phyloP scores from a whole-genome alignment of 129 eudicot species.

The Kitagawia praeruptora region DNA sequence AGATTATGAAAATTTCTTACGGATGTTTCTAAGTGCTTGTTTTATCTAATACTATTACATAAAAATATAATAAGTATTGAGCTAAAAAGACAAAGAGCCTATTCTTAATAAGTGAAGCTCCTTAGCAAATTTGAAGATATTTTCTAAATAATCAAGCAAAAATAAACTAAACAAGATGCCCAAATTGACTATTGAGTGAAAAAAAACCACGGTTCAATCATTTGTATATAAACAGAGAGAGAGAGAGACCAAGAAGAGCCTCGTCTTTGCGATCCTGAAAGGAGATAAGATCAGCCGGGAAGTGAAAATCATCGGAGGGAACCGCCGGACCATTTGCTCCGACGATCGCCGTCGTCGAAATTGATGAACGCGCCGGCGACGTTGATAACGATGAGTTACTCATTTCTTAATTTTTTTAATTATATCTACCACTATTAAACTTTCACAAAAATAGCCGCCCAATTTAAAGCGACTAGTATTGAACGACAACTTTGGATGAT shows the following conservation, averaged over 20 bases:
- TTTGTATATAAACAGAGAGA: not conserved
- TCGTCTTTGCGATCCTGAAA: slow-evolving; percentile 67
- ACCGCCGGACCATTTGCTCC: slow-evolving; percentile 32
- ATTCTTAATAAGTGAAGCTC: not conserved
- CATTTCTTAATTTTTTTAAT: slow-evolving; percentile 13
- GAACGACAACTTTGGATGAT: no score
- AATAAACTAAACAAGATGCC: slow-evolving; percentile 3
- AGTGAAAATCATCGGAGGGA: slow-evolving; percentile 41
- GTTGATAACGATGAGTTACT: slow-evolving; percentile 56
- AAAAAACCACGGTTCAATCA: not conserved
- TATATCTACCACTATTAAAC: not conserved
- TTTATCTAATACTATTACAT: no score
- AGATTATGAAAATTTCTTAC: no score
- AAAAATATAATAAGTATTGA: no score
- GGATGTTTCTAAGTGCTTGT: no score
- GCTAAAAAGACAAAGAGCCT: no score
- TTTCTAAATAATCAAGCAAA: not conserved
- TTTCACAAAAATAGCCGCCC: not conserved
- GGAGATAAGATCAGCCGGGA: slow-evolving; percentile 48
- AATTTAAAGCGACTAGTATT: no score
- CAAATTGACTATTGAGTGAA: not conserved
- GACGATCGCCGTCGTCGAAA: slow-evolving; percentile 49
- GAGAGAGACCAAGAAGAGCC: slow-evolving; percentile 39
- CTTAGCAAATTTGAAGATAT: not conserved
- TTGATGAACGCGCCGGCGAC: slow-evolving; percentile 67